phyloP scores from a whole-genome alignment of 2,329 filamentous ascomycete genomes.

The Cryphonectria naterciae region DNA sequence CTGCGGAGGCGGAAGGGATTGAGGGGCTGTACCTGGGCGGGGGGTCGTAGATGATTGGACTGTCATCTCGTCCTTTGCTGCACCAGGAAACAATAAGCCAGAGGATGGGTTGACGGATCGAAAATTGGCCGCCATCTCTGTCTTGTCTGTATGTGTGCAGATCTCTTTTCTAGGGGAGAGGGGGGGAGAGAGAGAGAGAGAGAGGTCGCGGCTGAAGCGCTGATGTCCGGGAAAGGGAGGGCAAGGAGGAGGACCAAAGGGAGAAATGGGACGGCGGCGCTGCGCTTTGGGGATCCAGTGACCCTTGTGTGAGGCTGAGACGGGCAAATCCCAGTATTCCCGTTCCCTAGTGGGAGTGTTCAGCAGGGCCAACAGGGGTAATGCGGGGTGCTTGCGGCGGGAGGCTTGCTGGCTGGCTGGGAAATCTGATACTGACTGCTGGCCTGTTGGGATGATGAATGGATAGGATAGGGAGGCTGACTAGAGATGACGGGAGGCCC shows the following conservation, averaged over 20 bases:
- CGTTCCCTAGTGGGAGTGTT: constrained; percentile 1
- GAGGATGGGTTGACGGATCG: constrained; percentile 63
- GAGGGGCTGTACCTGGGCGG: constrained; percentile 41
- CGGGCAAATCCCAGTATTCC: constrained; percentile 26
- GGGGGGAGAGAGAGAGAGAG: no score
- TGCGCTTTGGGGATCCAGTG: constrained; percentile 35
- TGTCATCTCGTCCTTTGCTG: constrained; percentile 56
- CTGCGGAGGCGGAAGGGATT: constrained; percentile 27
- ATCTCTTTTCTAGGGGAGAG: background rate
- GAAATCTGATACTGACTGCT: constrained; percentile 37
- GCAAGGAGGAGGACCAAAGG: constrained; percentile 4
- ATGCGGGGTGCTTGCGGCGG: constrained; percentile 36
- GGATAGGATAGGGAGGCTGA: constrained; percentile 21
- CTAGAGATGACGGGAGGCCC: constrained; percentile 24
- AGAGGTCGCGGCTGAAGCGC: constrained; percentile 25
- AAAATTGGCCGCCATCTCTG: constrained; percentile 58
- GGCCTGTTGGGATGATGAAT: constrained; percentile 19
- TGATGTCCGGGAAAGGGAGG: constrained; percentile 27
- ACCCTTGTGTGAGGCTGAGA: constrained; percentile 38
- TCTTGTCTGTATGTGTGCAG: constrained; percentile 9
- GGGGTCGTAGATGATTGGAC: constrained; percentile 47
- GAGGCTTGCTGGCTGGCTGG: constrained; percentile 24
- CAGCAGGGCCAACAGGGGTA: constrained; percentile 33
- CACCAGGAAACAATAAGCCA: constrained; percentile 44
- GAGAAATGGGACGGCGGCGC: constrained; percentile 30